Evolutionary conservation across 2,329 filamentous ascomycete species (phyloP), one percentile per base, ranked within the genome.

Genomic region (Magnaporthales sp.): DNA sequence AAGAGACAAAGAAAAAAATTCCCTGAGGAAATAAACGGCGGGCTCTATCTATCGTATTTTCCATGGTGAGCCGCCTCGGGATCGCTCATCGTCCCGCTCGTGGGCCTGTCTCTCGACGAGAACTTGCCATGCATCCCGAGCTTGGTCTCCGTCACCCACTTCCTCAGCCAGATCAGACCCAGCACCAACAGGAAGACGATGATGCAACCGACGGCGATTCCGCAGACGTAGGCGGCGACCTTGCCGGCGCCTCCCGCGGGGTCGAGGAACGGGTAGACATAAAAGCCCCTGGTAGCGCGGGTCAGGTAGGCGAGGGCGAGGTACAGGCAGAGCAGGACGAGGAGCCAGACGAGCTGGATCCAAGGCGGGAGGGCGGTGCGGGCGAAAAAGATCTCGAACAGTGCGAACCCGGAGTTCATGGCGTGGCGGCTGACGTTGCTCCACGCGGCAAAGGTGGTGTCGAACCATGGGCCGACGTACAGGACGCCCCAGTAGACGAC

Each of bases 221-320:
- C 84, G 64, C 91, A 77, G 64, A 86, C 84, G 73, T 91, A 91
- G 1, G 80, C 90, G 0, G 86, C 85, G 3, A 93, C 86, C 7
- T 81, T 77, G 0, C 81, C 83, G 30, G 81, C 74, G 19, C 83
- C 81, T 22, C 75, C 73, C 19, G 64, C 67, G 1, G 87, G 82
- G 74, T 96, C 83, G n/a, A 96, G 83, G 77, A 96, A 96, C 67
- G 73, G 75, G 78, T 96, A 96, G 0, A 90, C 84, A 75, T 93
- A 96, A 74, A 89, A 91, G 2, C 85, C 85, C 75, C 92, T 81
- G 0, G 87, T 88, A 4, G 85, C 86, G 68, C 85, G 77, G 0
- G 90, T 93, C 26, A 95, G 71, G 76, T 91, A 96, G 1, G 91
- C 91, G 19, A 96, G 78, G 0, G 80, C 85, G 11, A 93, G 82